Evolutionary conservation across 352 stramenopile genomes (phyloP).

Genomic region (Pythium phragmitis): DNA sequence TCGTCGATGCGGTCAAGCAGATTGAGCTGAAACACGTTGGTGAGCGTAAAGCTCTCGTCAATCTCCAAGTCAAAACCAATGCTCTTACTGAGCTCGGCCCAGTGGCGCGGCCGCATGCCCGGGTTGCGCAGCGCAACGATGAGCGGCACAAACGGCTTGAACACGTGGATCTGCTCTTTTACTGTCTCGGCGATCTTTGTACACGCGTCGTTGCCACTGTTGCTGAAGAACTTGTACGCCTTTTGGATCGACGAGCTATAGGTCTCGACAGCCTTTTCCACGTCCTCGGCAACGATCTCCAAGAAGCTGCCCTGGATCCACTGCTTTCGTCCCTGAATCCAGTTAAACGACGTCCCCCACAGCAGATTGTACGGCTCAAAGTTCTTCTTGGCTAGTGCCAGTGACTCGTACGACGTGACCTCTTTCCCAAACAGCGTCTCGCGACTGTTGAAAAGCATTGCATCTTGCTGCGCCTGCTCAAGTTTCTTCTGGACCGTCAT

Average conservation of each 20-base stretch:
- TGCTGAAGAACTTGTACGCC: conserved; percentile 92
- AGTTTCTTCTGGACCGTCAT: conserved; percentile 87
- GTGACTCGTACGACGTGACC: conserved; percentile 86
- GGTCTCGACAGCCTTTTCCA: conserved; percentile 89
- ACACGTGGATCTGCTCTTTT: conserved; percentile 92
- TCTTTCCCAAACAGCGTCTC: conserved; percentile 90
- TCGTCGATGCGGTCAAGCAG: conserved; percentile 86
- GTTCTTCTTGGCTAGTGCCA: conserved; percentile 87
- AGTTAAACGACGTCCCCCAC: conserved; percentile 90
- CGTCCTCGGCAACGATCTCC: conserved; percentile 89
- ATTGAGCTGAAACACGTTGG: conserved; percentile 84
- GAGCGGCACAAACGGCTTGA: conserved; percentile 92
- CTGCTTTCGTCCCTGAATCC: conserved; percentile 88
- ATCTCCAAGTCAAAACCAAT: conserved; percentile 86
- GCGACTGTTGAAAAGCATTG: conserved; percentile 91
- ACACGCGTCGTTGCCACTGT: conserved; percentile 81
- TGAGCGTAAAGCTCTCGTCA: conserved; percentile 87
- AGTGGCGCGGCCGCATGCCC: conserved; percentile 94
- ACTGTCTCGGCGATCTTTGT: conserved; percentile 89
- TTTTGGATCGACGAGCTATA: conserved; percentile 90
- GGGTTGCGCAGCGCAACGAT: conserved; percentile 91
- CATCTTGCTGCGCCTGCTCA: conserved; percentile 88
- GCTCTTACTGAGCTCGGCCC: conserved; percentile 87
- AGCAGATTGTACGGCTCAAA: conserved; percentile 95
- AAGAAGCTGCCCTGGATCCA: conserved; percentile 93